phyloP scores from a whole-genome alignment of 768 basidiomycete species.

The Serendipita sp. region DNA sequence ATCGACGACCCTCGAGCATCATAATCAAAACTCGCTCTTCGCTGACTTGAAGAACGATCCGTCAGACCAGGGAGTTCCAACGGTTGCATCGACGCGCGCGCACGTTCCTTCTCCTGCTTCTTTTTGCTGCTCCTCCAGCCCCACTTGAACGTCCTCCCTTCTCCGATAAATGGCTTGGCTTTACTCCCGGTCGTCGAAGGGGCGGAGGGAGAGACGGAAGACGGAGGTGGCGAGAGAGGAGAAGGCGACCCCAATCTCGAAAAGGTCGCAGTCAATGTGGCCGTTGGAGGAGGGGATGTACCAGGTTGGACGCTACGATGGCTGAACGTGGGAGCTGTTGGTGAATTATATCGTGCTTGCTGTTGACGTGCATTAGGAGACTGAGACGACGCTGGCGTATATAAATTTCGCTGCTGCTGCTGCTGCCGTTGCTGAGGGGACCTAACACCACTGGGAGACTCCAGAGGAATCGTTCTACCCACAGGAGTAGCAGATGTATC shows the following conservation, averaged over 20 bases:
- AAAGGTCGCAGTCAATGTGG: not conserved
- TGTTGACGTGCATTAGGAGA: not conserved
- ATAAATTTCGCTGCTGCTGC: too few species aligned
- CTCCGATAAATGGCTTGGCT: not conserved
- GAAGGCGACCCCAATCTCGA: not conserved
- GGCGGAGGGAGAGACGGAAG: too few species aligned
- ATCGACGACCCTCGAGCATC: too few species aligned
- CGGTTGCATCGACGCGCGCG: too few species aligned
- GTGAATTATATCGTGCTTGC: not conserved
- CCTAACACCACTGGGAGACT: not conserved
- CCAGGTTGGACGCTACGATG: too few species aligned
- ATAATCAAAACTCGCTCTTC: too few species aligned
- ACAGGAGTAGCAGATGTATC: not conserved
- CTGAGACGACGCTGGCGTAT: too few species aligned
- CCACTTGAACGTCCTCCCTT: not conserved
- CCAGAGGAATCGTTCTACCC: not conserved
- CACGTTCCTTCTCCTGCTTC: not conserved
- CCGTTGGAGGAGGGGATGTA: too few species aligned
- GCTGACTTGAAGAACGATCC: too few species aligned
- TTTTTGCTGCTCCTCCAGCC: not conserved
- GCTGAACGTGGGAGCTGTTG: not conserved
- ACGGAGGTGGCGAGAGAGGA: not conserved
- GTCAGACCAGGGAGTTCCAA: too few species aligned
- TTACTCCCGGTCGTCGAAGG: not conserved
- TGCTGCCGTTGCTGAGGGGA: not conserved